Evolutionary conservation across 805 yeast genomes (phyloP), one percentile per base, ranked within the genome.

Genomic region (Myxozyma geophila): DNA sequence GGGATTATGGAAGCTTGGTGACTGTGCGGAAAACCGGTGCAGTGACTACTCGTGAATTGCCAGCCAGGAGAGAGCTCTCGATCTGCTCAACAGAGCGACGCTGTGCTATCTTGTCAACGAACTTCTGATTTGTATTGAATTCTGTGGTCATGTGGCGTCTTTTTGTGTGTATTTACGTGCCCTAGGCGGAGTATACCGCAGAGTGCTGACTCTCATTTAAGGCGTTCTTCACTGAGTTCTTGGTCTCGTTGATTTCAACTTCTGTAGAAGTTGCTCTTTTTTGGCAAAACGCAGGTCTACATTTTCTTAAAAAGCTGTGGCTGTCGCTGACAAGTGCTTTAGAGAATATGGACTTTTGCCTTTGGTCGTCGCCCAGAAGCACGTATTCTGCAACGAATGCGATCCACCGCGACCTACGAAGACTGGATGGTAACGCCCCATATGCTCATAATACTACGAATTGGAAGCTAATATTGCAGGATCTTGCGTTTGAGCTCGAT

Each of bases 391-490:
- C 12, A 78, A 82, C 53, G 81, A 81, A 66, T 79, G 80, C 44
- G 81, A 82, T 19, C 76, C 21, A 87, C 88, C 19, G 78, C 80
- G 49, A 81, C 82, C 19, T 89, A 85, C 73, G 84, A 81, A 46
- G 93, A 89, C 62, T 93, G 96, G 93, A 86, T 82, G 66, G 76
- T 75, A 21, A 21, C 17, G 33, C 7, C 7, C 19, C 21, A 19
- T 35, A 19, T 19, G 40, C 17, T 3, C 40, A 6, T 12, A n/a
- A 13, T 7, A 2, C 19, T n/a, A 7, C 7, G 17, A 15, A 15
- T 2, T 0, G 12, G 8, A 3, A 37, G 19, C 47, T 49, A 37
- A 47, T 2, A 9, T 1, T 15, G 15, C 35, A 75, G 66, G 72
- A 67, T 10, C 65, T 70, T 9, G 78, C 83, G 0, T 81, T 80